A percentile compares a stretch with the other conserved stretches of the same genome.
These are phyloP conservation scores for Ganoderma leucocontextum DNA, from an alignment of 1,284 basidiomycete genomes.

Conservation along the genomic window DNA sequence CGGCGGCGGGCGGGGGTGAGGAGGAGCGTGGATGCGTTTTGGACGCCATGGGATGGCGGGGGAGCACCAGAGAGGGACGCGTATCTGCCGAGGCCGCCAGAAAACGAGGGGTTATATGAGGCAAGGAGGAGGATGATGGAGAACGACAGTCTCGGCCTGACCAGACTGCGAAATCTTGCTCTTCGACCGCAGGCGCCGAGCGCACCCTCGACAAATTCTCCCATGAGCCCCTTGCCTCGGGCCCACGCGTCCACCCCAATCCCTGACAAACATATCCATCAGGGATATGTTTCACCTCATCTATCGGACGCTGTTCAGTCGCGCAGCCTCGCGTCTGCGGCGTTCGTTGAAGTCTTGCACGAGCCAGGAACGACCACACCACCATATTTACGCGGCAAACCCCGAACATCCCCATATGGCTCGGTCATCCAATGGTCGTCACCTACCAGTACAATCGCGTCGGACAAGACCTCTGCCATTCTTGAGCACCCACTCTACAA, in stretches of 20 bases:
- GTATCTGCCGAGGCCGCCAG: conserved; percentile 12
- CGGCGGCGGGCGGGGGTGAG: conserved; percentile 31
- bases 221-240: conserved; percentile 18
- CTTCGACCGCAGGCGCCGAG: conserved; percentile 23
- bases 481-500: not conserved
- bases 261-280: conserved; percentile 4
- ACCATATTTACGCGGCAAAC: not conserved
- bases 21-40: conserved; percentile 43
- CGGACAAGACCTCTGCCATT: not conserved
- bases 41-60: conserved; percentile 31
- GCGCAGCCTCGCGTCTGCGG: not conserved
- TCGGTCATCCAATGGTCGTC: not conserved
- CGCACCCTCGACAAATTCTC: conserved; percentile 19
- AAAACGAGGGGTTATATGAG: conserved; percentile 31
- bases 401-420: conserved; percentile 22
- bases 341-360: not conserved
- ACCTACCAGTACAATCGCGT: not conserved
- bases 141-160: conserved; percentile 36
- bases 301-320: not conserved
- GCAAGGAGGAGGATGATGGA: conserved; percentile 25
- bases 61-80: conserved; percentile 12
- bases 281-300: not conserved
- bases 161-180: conserved; percentile 29
- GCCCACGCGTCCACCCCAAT: conserved; percentile 12
- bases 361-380: not conserved